phyloP scores from a whole-genome alignment of 2,329 filamentous ascomycete genomes.

The Fusarium transvaalense region DNA sequence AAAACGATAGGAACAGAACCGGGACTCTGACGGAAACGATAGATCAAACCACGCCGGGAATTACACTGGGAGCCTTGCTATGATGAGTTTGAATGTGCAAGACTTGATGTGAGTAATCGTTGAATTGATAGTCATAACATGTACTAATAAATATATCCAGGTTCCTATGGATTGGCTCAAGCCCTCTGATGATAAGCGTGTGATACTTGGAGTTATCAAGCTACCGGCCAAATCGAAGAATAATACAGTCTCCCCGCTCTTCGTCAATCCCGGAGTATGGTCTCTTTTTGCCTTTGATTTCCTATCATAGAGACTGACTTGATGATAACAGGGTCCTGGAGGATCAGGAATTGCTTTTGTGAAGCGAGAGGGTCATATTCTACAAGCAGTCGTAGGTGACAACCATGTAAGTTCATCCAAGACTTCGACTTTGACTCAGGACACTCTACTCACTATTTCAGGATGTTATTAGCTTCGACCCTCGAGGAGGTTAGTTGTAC shows the following conservation, averaged over 20 bases:
- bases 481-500: constrained; percentile 57
- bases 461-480: constrained; percentile 66
- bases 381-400: constrained; percentile 61
- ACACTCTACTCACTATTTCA: constrained; percentile 20
- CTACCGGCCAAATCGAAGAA: constrained; percentile 50
- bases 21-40: constrained; percentile 19
- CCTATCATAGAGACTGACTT: not conserved
- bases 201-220: constrained; percentile 51
- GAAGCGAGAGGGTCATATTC: constrained; percentile 47
- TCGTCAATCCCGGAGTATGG: constrained; percentile 54
- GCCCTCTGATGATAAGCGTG: constrained; percentile 46
- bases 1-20: too few species aligned
- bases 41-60: constrained; percentile 53
- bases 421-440: not conserved
- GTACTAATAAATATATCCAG: constrained; percentile 33
- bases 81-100: constrained; percentile 51
- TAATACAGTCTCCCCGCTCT: constrained; percentile 49
- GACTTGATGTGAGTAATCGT: constrained; percentile 49
- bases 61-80: constrained; percentile 53
- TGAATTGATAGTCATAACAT: not conserved
- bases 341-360: constrained; percentile 59
- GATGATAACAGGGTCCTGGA: constrained; percentile 58
- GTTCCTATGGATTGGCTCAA: constrained; percentile 55
- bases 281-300: not conserved
- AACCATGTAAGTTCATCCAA: constrained; percentile 56